Evolutionary conservation across 2,329 filamentous ascomycete species (phyloP), one percentile per base, ranked within the genome.

Genomic region (Penicillium griseofulvum): DNA sequence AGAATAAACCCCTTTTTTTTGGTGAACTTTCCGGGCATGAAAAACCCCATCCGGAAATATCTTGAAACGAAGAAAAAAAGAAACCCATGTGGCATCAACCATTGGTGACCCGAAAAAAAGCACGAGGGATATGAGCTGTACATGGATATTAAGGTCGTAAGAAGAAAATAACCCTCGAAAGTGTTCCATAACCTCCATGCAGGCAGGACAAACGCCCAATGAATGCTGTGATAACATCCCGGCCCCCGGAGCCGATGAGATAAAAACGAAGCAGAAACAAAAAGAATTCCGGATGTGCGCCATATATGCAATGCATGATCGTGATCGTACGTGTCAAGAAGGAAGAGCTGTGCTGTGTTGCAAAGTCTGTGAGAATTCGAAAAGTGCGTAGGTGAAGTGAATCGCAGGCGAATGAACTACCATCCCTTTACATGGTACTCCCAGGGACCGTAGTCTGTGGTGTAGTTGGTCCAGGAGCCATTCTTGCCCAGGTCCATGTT

Each of bases 351-450:
- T 49, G 55, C 55, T 56, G 44, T 49, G 48, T 54, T 48, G 57
- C 55, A 55, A 52, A 57, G 49, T 43, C 47, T 19, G 41, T 29
- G 43, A 16, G 42, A 52, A 39, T 19, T 39, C 24, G 17, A 37
- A 39, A 50, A 49, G 39, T 16, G 29, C 31, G 33, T 41, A 41
- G 29, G 36, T 31, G 28, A 49, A n/a, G 29, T 36, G 19, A 26
- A 36, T 33, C 10, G 16, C 19, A 31, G 26, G 19, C 17, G 26
- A 39, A 26, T 29, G 5, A 24, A 53, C 61, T 84, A 95, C 91
- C 91, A 96, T 68, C 90, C 91, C 72, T 90, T 89, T 60, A 87
- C 83, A 71, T 95, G 88, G 76, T 94, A 95, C 67, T 91, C 90
- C 70, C 85, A 85, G n/a, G 89, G 84, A 42, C 91, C 90, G 70